These are phyloP conservation scores for Cystofilobasidium macerans DNA, from an alignment of 768 basidiomycete species.

Conservation along the genomic window DNA sequence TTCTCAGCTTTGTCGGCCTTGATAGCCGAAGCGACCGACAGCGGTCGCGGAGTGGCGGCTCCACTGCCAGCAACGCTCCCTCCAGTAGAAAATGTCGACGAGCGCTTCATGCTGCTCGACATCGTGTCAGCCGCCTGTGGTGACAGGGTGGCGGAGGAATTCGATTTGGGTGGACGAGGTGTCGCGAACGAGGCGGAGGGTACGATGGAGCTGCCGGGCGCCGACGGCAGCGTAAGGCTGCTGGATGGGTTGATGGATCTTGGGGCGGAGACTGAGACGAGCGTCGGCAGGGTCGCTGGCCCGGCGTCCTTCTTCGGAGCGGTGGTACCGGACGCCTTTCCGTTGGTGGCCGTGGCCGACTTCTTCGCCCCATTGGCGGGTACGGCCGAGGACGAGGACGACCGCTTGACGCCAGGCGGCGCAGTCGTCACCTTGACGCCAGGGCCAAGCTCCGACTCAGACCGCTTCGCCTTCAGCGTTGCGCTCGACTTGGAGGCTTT, in stretches of 20 bases:
- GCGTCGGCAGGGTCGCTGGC: not conserved
- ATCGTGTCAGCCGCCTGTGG: not conserved
- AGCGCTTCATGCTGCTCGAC: constrained; percentile 1
- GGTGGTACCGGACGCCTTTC: not conserved
- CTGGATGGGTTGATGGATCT: constrained; percentile 14
- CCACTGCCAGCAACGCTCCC: no score
- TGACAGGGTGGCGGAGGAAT: not conserved
- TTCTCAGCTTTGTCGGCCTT: constrained; percentile 8
- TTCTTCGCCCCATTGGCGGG: not conserved
- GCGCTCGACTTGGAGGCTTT: constrained; percentile 8
- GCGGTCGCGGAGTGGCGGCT: not conserved
- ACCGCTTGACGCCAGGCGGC: constrained; percentile 10
- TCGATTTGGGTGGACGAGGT: not conserved
- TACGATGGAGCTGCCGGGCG: constrained; percentile 24
- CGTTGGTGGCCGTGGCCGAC: not conserved
- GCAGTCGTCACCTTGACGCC: constrained; percentile 6
- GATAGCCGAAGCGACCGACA: not conserved
- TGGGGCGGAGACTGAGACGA: constrained; percentile 23
- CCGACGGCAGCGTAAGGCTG: constrained; percentile 14
- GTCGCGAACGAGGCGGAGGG: constrained; percentile 7
- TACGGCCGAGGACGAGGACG: constrained; percentile 16
- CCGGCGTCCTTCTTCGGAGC: not conserved
- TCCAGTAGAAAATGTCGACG: not conserved
- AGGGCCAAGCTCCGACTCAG: not conserved
- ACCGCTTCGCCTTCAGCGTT: constrained; percentile 2